phyloP scores from a whole-genome alignment of 345 rosid species.

The Salix caprea region DNA sequence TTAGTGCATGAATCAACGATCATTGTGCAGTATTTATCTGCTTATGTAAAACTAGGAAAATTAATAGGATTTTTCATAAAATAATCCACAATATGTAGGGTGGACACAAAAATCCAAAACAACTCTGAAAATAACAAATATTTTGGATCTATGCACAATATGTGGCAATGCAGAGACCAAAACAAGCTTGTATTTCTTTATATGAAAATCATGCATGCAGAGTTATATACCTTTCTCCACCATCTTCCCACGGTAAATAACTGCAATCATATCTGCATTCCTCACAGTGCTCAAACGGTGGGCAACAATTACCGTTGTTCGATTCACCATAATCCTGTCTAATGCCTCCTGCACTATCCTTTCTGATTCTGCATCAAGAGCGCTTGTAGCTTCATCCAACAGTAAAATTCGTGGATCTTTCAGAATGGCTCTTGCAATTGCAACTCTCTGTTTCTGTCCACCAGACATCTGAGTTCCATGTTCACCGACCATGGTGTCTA shows the following conservation, averaged over 20 bases:
- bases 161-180: neutral
- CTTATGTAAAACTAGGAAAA: too few relatives aligned
- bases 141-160: neutral
- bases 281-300: constrained; percentile 37
- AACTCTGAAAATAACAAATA: neutral
- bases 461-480: constrained; percentile 35
- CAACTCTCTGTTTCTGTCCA: constrained; percentile 41
- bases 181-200: neutral
- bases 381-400: constrained; percentile 39
- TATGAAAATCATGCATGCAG: neutral
- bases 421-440: constrained; percentile 37
- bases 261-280: constrained; percentile 74
- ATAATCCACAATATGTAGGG: neutral
- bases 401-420: constrained; percentile 31
- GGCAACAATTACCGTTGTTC: constrained; percentile 31
- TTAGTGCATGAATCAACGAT: neutral
- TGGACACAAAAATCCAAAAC: neutral
- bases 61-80: neutral
- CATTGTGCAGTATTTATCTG: neutral
- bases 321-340: constrained; percentile 23
- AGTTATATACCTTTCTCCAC: constrained; percentile 68
- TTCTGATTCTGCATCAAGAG: constrained; percentile 34
- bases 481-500: constrained; percentile 18
- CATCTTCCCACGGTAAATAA: constrained; percentile 71
- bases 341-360: constrained; percentile 31